phyloP scores from a whole-genome alignment of 2,329 filamentous ascomycete genomes.

The Ceratocystiopsis minuta region DNA sequence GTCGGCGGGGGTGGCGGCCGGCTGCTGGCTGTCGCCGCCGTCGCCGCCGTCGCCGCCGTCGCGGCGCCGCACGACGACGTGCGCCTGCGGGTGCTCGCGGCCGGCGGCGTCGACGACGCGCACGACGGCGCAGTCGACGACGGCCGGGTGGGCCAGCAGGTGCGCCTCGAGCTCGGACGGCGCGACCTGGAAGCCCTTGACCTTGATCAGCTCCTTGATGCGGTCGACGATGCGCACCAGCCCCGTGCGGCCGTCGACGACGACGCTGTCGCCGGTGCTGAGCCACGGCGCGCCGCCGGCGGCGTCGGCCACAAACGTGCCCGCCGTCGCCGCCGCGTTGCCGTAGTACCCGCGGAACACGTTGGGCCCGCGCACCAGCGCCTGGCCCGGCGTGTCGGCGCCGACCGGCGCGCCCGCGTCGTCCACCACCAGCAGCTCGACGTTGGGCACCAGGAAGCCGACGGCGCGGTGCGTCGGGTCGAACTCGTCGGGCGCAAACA shows the following conservation, averaged over 20 bases:
- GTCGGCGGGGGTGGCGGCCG: neutral
- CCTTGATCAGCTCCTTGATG: constrained; percentile 23
- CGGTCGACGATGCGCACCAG: constrained; percentile 18
- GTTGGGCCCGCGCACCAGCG: neutral
- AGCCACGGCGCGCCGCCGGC: constrained; percentile 21
- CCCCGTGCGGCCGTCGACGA: constrained; percentile 14
- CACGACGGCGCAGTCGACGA: neutral
- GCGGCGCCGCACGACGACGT: neutral
- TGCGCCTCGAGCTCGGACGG: constrained; percentile 18
- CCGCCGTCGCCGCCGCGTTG: neutral
- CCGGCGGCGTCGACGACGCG: neutral
- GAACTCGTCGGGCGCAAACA: neutral
- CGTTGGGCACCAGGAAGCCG: neutral
- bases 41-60: too few relatives aligned
- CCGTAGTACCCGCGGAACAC: neutral
- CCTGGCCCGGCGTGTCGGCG: neutral
- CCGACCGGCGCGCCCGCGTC: neutral
- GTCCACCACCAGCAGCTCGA: neutral
- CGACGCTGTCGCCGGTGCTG: constrained; percentile 25
- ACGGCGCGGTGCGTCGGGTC: neutral
- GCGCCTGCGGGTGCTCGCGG: neutral
- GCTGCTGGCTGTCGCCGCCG: too few relatives aligned
- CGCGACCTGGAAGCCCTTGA: constrained; percentile 22
- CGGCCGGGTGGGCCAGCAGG: constrained; percentile 4
- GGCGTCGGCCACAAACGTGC: neutral